Conservation (phyloP, 371 early-diverging fungal genomes). For the Basidiobolus meristosporus region DNA sequence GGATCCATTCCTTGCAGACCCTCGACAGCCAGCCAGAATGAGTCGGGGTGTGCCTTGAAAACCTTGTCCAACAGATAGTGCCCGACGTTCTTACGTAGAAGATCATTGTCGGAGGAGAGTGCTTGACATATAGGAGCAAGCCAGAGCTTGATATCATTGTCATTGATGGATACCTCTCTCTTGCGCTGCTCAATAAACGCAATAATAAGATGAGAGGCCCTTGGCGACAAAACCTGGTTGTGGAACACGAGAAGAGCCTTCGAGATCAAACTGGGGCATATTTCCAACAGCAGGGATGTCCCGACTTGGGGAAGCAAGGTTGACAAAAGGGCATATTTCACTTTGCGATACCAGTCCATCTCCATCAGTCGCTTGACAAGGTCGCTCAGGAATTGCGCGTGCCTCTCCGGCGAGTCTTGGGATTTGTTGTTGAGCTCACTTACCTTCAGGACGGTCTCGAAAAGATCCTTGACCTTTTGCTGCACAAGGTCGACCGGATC, state of each 20-base stretch:
- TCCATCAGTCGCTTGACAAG: no score
- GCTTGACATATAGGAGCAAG: conserved; percentile 9
- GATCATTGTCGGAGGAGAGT: conserved; percentile 10
- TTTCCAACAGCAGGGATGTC: conserved; percentile 20
- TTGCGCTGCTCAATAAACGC: no score
- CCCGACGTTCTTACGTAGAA: conserved; percentile 13
- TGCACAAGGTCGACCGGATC: conserved; percentile 62
- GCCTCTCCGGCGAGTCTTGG: no score
- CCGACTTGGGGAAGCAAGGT: conserved; percentile 36
- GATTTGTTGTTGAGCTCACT: no score
- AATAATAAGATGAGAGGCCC: conserved; percentile 29
- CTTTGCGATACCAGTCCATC: conserved; percentile 40
- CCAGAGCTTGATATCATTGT: no score
- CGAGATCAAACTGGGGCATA: conserved; percentile 30
- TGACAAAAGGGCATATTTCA: conserved; percentile 49
- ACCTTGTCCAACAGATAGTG: conserved; percentile 13
- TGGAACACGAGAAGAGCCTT: conserved; percentile 35
- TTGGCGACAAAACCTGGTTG: conserved; percentile 39
- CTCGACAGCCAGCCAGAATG: no score
- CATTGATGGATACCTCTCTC: no score
- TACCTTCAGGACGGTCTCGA: no score
- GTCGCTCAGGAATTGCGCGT: no score
- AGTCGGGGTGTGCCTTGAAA: no score
- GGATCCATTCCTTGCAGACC: no score
- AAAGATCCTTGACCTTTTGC: conserved; percentile 36